These are phyloP conservation scores for Sclerotinia minor DNA, from an alignment of 2,329 filamentous ascomycete genomes.

Conservation along the genomic window DNA sequence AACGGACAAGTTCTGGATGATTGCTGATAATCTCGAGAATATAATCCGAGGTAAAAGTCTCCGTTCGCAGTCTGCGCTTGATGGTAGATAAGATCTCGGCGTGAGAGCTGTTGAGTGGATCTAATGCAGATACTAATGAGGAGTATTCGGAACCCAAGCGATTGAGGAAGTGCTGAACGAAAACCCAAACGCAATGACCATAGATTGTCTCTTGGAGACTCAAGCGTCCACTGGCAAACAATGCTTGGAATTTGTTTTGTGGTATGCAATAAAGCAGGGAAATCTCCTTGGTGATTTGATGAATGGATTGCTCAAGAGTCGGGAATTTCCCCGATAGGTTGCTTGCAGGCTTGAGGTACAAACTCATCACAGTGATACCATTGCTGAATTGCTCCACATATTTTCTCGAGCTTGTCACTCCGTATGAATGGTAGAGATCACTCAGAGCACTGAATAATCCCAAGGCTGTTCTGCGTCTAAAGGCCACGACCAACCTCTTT, in stretches of 20 bases:
- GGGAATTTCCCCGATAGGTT: constrained; percentile 62
- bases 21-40: constrained; percentile 95
- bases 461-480: constrained; percentile 87
- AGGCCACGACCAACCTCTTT: constrained; percentile 92
- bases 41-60: constrained; percentile 98
- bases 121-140: constrained; percentile 78
- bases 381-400: constrained; percentile 99
- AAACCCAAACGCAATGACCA: constrained; percentile 96
- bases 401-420: constrained; percentile 91
- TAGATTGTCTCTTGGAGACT: constrained; percentile 97
- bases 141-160: constrained; percentile 85
- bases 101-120: constrained; percentile 78
- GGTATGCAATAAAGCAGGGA: constrained; percentile 97
- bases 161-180: constrained; percentile 97
- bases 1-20: constrained; percentile 83
- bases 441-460: constrained; percentile 94
- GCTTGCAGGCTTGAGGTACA: constrained; percentile 79
- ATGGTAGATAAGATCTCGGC: constrained; percentile 84
- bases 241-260: constrained; percentile 89
- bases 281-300: constrained; percentile 98
- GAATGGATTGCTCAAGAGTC: constrained; percentile 89
- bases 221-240: constrained; percentile 82
- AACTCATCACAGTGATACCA: constrained; percentile 93
- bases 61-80: constrained; percentile 90
- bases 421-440: constrained; percentile 98